Conservation (phyloP, 1,284 basidiomycete species). For the Pisolithus thermaeus region DNA sequence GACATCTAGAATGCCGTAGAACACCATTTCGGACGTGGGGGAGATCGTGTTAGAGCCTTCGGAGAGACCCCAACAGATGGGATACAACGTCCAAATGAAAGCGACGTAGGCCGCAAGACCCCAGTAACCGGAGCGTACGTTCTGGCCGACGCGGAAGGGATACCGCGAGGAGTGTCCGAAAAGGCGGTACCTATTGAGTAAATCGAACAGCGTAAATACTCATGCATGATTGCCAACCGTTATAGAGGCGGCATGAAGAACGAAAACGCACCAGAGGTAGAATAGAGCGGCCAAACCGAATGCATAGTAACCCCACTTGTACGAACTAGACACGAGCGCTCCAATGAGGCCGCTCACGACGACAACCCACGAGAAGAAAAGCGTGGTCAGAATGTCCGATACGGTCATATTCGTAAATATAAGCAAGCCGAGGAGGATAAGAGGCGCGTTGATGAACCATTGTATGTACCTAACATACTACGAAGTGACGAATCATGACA, state of each 20-base stretch:
- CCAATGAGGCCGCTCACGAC: constrained; percentile 51
- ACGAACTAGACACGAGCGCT: constrained; percentile 38
- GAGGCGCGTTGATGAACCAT: constrained; percentile 54
- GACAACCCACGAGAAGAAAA: constrained; percentile 48
- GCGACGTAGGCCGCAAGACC: constrained; percentile 37
- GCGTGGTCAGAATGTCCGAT: constrained; percentile 44
- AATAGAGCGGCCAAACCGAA: constrained; percentile 42
- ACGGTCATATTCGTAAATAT: constrained; percentile 48
- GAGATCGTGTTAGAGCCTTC: constrained; percentile 45
- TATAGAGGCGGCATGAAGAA: constrained; percentile 4
- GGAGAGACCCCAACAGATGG: constrained; percentile 40
- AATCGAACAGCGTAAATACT: background rate
- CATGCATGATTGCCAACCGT: no score
- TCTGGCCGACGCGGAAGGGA: constrained; percentile 31
- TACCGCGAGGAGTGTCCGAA: constrained; percentile 26
- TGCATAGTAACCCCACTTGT: constrained; percentile 45
- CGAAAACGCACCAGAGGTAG: constrained; percentile 40
- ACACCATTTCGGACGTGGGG: constrained; percentile 42
- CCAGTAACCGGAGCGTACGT: constrained; percentile 36
- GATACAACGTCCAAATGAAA: constrained; percentile 49
- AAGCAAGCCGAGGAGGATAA: constrained; percentile 48
- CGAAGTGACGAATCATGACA: background rate
- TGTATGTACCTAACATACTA: constrained; percentile 50
- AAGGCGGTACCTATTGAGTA: constrained; percentile 22
- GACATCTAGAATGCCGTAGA: constrained; percentile 58